phyloP scores from a whole-genome alignment of 371 early-diverging fungal species.

The Phascolomyces articulosus region DNA sequence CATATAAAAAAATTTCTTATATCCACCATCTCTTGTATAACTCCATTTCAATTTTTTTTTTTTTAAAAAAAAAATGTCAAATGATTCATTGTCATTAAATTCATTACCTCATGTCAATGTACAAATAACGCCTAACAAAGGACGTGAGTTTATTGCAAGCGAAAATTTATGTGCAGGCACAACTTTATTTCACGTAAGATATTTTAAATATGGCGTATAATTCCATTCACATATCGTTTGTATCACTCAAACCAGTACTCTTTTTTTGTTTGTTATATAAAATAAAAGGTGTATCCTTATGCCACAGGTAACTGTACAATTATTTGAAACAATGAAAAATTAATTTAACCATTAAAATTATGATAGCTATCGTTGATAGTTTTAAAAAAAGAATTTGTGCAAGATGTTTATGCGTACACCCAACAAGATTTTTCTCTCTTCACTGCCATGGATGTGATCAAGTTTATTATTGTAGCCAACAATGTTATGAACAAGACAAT shows the following conservation, averaged over 20 bases:
- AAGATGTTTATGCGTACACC: constrained; percentile 43
- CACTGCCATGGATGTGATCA: constrained; percentile 54
- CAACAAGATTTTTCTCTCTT: constrained; percentile 32
- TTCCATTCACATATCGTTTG: too few relatives aligned
- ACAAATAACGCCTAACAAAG: constrained; percentile 18
- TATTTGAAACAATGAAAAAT: neutral
- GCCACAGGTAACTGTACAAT: constrained; percentile 24
- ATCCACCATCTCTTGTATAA: too few relatives aligned
- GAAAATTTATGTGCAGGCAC: constrained; percentile 9
- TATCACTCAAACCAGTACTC: too few relatives aligned
- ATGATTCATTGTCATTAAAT: constrained; percentile 1
- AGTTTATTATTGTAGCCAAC: constrained; percentile 47
- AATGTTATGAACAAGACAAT: constrained; percentile 29
- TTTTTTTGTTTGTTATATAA: neutral
- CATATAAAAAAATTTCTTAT: too few relatives aligned
- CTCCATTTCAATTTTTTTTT: too few relatives aligned
- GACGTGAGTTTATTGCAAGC: constrained; percentile 29
- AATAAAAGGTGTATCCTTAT: constrained; percentile 28
- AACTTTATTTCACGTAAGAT: constrained; percentile 22
- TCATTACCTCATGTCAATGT: constrained; percentile 12
- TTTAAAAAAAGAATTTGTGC: constrained; percentile 51
- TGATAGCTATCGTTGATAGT: constrained; percentile 44
- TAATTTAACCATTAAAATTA: constrained; percentile 6
- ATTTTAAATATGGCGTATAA: too few relatives aligned
- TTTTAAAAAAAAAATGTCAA: constrained; percentile 18